phyloP scores from a whole-genome alignment of 78 protist species.

The Dictyostelium brefeldianum region DNA sequence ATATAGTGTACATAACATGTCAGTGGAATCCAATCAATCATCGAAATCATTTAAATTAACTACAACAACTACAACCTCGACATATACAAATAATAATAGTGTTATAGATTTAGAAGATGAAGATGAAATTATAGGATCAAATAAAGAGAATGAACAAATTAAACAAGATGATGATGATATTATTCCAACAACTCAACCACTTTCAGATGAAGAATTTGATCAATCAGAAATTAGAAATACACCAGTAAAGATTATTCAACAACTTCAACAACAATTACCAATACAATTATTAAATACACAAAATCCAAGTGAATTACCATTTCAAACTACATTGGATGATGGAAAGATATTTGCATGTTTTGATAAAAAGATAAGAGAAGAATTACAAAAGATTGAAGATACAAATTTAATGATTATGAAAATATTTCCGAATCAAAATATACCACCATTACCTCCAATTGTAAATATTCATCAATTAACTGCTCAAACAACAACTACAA shows the following conservation, averaged over 20 bases:
- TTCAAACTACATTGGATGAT: conserved; percentile 1
- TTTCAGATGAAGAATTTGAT: background rate
- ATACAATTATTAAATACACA: background rate
- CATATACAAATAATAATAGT: background rate
- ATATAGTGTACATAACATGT: background rate
- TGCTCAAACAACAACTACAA: too few species aligned
- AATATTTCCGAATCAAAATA: background rate
- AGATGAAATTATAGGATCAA: background rate
- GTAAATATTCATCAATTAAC: too few species aligned
- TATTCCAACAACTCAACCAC: background rate
- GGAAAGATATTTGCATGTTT: background rate
- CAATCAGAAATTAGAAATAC: background rate
- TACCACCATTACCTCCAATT: too few species aligned
- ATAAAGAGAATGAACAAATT: too few species aligned
- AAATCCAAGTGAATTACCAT: background rate
- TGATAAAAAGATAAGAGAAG: background rate
- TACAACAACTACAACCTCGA: too few species aligned
- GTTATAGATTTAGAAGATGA: background rate
- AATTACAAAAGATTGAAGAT: conserved; percentile 1
- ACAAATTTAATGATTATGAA: background rate
- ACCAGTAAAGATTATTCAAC: background rate
- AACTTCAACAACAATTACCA: background rate
- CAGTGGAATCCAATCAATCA: too few species aligned
- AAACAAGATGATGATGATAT: too few species aligned
- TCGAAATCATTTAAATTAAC: too few species aligned